Percentiles rank a stretch among this genome's conserved stretches.
These are phyloP conservation scores for Sclerospora graminicola DNA, from an alignment of 352 stramenopile species.

Conservation along the genomic window DNA sequence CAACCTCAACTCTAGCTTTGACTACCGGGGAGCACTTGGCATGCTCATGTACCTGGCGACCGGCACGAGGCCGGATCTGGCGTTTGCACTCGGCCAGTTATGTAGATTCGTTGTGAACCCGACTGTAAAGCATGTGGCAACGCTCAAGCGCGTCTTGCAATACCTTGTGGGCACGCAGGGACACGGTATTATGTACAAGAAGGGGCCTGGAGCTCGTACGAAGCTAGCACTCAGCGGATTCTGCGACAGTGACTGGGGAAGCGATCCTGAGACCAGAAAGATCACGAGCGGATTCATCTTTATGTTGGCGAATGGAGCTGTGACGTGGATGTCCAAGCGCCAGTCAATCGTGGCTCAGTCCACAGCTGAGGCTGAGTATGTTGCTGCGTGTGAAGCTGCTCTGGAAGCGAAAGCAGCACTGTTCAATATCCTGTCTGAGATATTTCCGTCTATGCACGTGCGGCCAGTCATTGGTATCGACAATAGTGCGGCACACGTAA, in stretches of 20 bases:
- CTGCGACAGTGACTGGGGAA: not conserved
- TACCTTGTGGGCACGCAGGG: not conserved
- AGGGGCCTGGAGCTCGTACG: not conserved
- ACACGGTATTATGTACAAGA: not conserved
- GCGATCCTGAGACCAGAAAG: not conserved
- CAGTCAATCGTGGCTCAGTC: not conserved
- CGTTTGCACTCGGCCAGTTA: slow-evolving; percentile 14
- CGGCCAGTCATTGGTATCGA: not conserved
- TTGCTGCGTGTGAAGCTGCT: not conserved
- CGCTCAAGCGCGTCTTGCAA: not conserved
- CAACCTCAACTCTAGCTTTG: not conserved
- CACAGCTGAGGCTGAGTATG: not conserved
- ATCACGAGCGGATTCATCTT: not conserved
- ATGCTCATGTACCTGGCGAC: slow-evolving; percentile 21
- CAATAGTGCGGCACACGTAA: not conserved
- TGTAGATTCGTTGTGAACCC: slow-evolving; percentile 10
- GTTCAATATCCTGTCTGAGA: not conserved
- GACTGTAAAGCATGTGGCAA: slow-evolving; percentile 4
- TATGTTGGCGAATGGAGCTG: not conserved
- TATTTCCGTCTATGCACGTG: not conserved
- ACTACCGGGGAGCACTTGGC: slow-evolving; percentile 9
- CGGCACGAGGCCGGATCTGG: slow-evolving; percentile 12
- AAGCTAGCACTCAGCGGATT: not conserved
- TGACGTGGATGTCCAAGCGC: not conserved
- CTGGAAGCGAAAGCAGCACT: not conserved